Conservation (phyloP, 2,329 filamentous ascomycete species). For the Dendrostoma leiphaemia region DNA sequence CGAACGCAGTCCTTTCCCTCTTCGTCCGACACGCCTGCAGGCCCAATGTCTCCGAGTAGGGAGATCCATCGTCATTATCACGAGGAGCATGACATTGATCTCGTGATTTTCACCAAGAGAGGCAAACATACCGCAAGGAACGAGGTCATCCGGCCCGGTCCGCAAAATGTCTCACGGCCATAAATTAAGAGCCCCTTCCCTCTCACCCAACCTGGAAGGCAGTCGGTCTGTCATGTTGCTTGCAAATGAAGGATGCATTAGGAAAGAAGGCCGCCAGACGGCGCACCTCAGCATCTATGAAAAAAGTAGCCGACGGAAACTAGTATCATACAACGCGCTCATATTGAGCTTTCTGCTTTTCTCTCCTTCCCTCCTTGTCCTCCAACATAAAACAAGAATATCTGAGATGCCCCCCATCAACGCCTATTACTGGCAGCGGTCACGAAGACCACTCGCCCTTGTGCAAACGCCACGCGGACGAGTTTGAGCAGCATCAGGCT, state of each 20-base stretch:
- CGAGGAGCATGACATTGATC: too few species aligned
- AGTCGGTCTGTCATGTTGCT: too few species aligned
- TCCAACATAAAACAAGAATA: not conserved
- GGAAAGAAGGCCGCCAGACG: not conserved
- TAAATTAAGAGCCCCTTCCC: too few species aligned
- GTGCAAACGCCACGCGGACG: not conserved
- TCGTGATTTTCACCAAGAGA: too few species aligned
- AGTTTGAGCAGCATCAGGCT: not conserved
- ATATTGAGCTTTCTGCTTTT: not conserved
- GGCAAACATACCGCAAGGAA: too few species aligned
- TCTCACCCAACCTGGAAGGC: too few species aligned
- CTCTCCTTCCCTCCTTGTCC: not conserved
- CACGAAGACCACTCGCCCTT: not conserved
- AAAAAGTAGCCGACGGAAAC: not conserved
- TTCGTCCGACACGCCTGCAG: not conserved
- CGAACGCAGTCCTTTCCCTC: not conserved
- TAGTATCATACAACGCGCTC: constrained; percentile 5
- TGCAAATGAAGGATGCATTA: constrained; percentile 2
- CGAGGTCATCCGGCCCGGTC: too few species aligned
- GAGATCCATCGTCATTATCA: not conserved
- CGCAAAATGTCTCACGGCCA: too few species aligned
- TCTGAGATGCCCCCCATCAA: not conserved
- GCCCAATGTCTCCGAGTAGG: not conserved
- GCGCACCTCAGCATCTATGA: constrained; percentile 4
- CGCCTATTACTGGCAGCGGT: constrained; percentile 2